Percentiles rank a stretch among this genome's conserved stretches.
Conservation (phyloP, 331 rosid species). For the Pyrus hybrid region DNA sequence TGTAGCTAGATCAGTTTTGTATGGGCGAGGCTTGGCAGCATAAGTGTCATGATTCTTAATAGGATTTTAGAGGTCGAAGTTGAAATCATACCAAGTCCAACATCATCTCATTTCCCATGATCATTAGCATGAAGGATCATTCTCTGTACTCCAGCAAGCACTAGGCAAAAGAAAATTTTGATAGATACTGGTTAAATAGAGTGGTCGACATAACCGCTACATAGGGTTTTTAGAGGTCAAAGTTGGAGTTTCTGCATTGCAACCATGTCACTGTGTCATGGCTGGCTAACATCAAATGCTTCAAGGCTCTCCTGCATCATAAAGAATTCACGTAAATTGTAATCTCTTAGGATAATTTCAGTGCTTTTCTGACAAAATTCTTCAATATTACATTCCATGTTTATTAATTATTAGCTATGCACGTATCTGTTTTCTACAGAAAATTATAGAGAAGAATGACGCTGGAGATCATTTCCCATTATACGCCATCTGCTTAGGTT, state of each 20-base stretch:
- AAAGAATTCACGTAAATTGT: not conserved
- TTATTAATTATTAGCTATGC: not conserved
- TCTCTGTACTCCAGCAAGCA: not conserved
- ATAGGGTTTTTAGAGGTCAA: not conserved
- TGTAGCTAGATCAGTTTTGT: too few species aligned
- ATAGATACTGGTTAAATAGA: not conserved
- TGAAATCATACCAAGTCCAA: not conserved
- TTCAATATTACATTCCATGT: not conserved
- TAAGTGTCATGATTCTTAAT: not conserved
- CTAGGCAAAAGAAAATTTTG: not conserved
- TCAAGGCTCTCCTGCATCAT: not conserved
- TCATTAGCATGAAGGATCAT: not conserved
- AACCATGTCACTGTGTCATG: not conserved
- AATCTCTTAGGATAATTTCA: not conserved
- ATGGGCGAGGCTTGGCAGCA: too few species aligned
- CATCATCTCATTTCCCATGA: not conserved
- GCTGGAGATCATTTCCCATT: too few species aligned
- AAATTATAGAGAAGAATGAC: constrained; percentile 54
- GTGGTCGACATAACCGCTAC: not conserved
- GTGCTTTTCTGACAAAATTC: not conserved
- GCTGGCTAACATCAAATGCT: not conserved
- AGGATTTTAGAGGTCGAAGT: not conserved
- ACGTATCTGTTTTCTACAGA: constrained; percentile 38
- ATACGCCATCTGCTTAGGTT: too few species aligned
- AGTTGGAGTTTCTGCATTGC: not conserved